Percentiles rank a stretch among this genome's conserved stretches.
phyloP scores from a whole-genome alignment of 345 rosid species.

The Ricinus communis region DNA sequence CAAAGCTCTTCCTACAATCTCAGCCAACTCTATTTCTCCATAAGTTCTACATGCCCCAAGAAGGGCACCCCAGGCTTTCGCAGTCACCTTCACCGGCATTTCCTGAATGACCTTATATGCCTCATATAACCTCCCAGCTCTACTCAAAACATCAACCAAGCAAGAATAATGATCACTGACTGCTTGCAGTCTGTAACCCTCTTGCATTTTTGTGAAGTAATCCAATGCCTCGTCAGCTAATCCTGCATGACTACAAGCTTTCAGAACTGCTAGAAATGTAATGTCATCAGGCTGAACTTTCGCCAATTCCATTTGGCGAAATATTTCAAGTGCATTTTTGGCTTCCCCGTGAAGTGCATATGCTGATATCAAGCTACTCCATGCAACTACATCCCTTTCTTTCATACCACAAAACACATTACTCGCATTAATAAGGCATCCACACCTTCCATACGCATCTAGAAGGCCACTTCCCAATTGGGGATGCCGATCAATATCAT shows the following conservation, averaged over 20 bases:
- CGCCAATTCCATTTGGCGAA: slow-evolving; percentile 53
- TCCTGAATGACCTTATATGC: slow-evolving; percentile 47
- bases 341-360: slow-evolving; percentile 66
- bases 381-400: slow-evolving; percentile 60
- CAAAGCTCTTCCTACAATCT: slow-evolving; percentile 53
- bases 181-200: slow-evolving; percentile 38
- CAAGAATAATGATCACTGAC: slow-evolving; percentile 64
- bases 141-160: slow-evolving; percentile 55
- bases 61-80: slow-evolving; percentile 65
- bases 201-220: slow-evolving; percentile 41
- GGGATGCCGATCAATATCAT: slow-evolving; percentile 39
- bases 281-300: slow-evolving; percentile 54
- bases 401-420: slow-evolving; percentile 38
- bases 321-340: slow-evolving; percentile 40
- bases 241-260: slow-evolving; percentile 72
- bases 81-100: slow-evolving; percentile 55
- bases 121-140: slow-evolving; percentile 57
- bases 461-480: slow-evolving; percentile 56
- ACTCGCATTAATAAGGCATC: slow-evolving; percentile 39
- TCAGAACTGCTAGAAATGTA: slow-evolving; percentile 53
- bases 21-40: slow-evolving; percentile 57
- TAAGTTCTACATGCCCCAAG: slow-evolving; percentile 64
- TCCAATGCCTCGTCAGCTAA: slow-evolving; percentile 54
- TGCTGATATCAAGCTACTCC: slow-evolving; percentile 71
- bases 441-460: slow-evolving; percentile 62